Base-by-base conservation (phyloP, 345 rosid species). In the Salix dunnii region DNA sequence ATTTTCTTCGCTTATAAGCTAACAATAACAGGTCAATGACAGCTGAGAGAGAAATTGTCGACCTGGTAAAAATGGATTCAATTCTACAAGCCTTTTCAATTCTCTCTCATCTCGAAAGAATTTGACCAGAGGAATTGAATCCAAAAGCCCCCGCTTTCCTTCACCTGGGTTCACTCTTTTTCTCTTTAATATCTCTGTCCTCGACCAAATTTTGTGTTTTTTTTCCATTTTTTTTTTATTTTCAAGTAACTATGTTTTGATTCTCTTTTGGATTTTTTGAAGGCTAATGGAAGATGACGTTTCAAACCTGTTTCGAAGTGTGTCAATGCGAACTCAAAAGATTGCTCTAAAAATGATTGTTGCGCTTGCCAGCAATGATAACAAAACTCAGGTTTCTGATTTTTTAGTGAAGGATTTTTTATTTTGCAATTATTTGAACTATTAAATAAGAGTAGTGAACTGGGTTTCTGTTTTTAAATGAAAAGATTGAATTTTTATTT, bases 341-440 rank as follows among this genome's bases (percentile, higher is more conserved):
- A 91, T 96, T 55, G 98, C 98, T 74, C 70, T 96, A 13, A 92
- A 83, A 72, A 96, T 93, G 99, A 98, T 84, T 25, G 98, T 92
- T 16, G 98, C 97, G 48, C 94, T 96, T 31, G 91, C 89, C 46
- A 96, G 93, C 86, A 76, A 76, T 35, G 98, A 96, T 51, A 93
- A 96, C 77, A 93, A 98, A 85, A 84, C 90, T 21, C 99, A 93
- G 97, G 97, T 91, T 9, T 43, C 30, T 42, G 13, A 30, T 8
- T 35, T 9, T 13, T 12, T 11, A 7, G 1, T 16, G 23, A 27
- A 8, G 27, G 31, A 2, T 40, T 25, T 9, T 40, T 6, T 27
- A 7, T 35, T 35, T 35, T 35, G 36, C 36, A 35, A 35, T 35
- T 35, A 7, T 35, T 35, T 35, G 38, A 35, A 5, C 8, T 5